Conservation (phyloP, 1,284 basidiomycete species). For the Ceratobasidium sp. region DNA sequence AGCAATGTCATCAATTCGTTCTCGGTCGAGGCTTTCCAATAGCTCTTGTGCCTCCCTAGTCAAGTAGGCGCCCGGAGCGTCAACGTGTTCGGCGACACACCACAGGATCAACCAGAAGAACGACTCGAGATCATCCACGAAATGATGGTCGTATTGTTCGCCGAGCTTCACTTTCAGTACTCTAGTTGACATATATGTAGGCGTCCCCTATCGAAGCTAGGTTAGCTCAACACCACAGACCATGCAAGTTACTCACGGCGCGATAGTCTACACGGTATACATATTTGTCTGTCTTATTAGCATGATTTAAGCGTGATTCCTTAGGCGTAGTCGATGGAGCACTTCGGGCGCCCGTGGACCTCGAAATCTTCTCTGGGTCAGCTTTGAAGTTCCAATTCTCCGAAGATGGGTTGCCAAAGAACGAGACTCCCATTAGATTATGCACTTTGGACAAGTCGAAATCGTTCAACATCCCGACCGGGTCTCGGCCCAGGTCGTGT, state of each 20-base stretch:
- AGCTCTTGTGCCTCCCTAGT: neutral
- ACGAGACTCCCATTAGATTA: too few relatives aligned
- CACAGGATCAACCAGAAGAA: slow-evolving; percentile 29
- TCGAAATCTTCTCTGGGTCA: neutral
- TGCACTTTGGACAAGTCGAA: slow-evolving; percentile 10
- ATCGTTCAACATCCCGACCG: slow-evolving; percentile 20
- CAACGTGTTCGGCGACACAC: slow-evolving; percentile 21
- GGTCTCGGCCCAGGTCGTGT: neutral
- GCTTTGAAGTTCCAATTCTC: neutral
- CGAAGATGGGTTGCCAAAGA: too few relatives aligned
- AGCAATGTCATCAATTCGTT: too few relatives aligned
- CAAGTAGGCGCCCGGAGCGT: neutral
- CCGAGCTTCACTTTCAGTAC: neutral
- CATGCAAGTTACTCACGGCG: neutral
- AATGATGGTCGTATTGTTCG: slow-evolving; percentile 6
- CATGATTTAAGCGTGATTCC: neutral
- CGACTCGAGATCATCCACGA: slow-evolving; percentile 28
- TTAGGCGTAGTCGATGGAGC: neutral
- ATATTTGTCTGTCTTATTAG: neutral
- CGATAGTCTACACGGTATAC: slow-evolving; percentile 1
- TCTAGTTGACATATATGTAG: slow-evolving; percentile 11
- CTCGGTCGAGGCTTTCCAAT: neutral
- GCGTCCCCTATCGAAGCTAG: neutral
- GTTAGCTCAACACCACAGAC: neutral
- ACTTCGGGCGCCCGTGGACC: neutral